Evolutionary conservation across 371 early-diverging fungal species (phyloP).

Genomic region (Mucor irregularis): DNA sequence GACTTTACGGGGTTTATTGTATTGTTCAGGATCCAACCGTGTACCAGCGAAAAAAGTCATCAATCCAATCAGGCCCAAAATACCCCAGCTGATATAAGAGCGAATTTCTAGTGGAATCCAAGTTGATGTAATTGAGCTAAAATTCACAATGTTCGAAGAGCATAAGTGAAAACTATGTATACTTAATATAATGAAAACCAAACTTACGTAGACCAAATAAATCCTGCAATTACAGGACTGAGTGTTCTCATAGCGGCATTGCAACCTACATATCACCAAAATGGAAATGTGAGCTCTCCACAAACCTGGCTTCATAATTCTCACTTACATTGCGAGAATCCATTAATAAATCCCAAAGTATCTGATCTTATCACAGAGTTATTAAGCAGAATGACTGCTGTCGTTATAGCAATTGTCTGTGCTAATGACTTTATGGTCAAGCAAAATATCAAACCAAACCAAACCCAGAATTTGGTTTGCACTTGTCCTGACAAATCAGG

Average conservation of each 20-base stretch:
- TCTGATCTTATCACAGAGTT: constrained; percentile 27
- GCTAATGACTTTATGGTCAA: constrained; percentile 36
- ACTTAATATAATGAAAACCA: neutral
- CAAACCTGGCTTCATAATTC: no score
- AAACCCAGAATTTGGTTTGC: constrained; percentile 44
- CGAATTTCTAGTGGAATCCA: constrained; percentile 18
- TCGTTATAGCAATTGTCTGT: constrained; percentile 31
- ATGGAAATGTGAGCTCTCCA: neutral
- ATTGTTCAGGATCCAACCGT: constrained; percentile 7
- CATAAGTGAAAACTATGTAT: neutral
- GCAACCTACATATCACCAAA: constrained; percentile 18
- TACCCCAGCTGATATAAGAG: constrained; percentile 17
- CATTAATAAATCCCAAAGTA: constrained; percentile 39
- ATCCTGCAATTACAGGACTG: constrained; percentile 43
- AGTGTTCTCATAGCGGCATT: constrained; percentile 41
- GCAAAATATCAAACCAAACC: constrained; percentile 34
- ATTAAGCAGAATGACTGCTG: constrained; percentile 32
- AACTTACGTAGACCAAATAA: constrained; percentile 40
- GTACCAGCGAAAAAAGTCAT: constrained; percentile 12
- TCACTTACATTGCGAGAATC: constrained; percentile 44
- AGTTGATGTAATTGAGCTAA: constrained; percentile 5
- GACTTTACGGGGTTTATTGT: constrained; percentile 4
- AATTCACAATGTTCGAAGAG: neutral
- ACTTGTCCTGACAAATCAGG: constrained; percentile 27
- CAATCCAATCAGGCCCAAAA: constrained; percentile 14